phyloP scores from a whole-genome alignment of 306 rosid species.

The Malus domestica region ASM211411v1 NC_041796.1:23684501-23685000 shows the following conservation, averaged over 20 bases:
- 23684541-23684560: not conserved
- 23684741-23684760: not conserved
- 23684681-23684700: not conserved
- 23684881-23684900: constrained; percentile 97
- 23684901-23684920: constrained; percentile 98
- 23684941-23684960: constrained; percentile 72
- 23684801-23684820: not conserved
- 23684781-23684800: not conserved
- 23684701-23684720: not conserved
- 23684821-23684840: not conserved
- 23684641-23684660: not conserved
- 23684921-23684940: constrained; percentile 73
- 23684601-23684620: not conserved
- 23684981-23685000: constrained; percentile 67
- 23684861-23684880: constrained; percentile 44
- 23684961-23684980: constrained; percentile 89
- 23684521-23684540: not conserved
- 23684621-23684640: not conserved
- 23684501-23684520: not conserved
- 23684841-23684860: not conserved
- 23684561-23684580: not conserved
- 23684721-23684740: not conserved
- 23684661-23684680: not conserved
- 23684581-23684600: not conserved
- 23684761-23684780: not conserved